Evolutionary conservation across 2,329 filamentous ascomycete species (phyloP), one percentile per base, ranked within the genome.

Genomic region (Calonectria hongkongensis): DNA sequence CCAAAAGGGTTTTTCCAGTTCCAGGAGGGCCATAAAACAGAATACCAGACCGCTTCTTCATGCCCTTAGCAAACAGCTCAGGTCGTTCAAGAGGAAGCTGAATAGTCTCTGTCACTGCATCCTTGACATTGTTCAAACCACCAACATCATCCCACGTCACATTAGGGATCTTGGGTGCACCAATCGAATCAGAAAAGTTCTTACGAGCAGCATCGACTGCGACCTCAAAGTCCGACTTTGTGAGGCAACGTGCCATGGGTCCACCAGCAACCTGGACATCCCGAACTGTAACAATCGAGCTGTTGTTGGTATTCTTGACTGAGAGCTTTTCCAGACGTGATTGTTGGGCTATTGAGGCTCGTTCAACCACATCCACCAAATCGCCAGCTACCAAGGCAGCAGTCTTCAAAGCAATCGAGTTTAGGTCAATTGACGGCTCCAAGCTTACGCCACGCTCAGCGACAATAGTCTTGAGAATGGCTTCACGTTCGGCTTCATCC

Each of bases 101-200:
- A 67, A 98, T 98, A 0, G 97, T 98, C 84, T 98, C 97, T 83
- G 95, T 94, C 66, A 98, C 94, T n/a, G 96, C 96, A 77, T 98
- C 95, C 86, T 98, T 98, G 83, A 98, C 96, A 79, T 98, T 95
- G 36, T 94, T 92, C 39, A 98, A 89, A 63, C 97, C 96, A 83
- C 96, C 96, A 25, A 99, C 96, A 82, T 99, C 96, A 77, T 96
- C 94, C 96, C 96, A 99, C 27, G 93, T 93, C 8, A 99, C 97
- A 75, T 98, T 98, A 8, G 96, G 97, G 74, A 98, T 98, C 89
- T 98, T 98, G 2, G 97, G 97, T 6, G 97, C 97, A 28, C 97
- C 97, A 75, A 99, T 99, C 0, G 96, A 94, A 83, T 98, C 97
- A 7, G 97, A 96, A 82, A 99, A 99, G 84, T 98, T 98, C 89